Evolutionary conservation across 352 stramenopile species (phyloP).

Genomic region (Phytopythium sindhum): DNA sequence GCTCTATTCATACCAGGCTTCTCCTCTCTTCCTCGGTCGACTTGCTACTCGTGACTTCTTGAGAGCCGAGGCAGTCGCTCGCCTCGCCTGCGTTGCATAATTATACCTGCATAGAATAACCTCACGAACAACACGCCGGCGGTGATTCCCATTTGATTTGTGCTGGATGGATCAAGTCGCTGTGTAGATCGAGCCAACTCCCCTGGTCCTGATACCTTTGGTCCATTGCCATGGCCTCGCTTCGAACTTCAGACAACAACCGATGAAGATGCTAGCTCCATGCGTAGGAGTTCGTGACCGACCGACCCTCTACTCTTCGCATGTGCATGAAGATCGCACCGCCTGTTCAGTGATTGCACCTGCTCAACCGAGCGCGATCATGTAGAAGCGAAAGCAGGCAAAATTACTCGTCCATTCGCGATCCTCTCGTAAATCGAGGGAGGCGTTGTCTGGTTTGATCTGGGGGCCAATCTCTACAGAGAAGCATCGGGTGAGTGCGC

Average conservation of each 20-base stretch:
- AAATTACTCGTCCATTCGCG: neutral
- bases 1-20: neutral
- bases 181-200: too few species aligned
- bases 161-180: too few species aligned
- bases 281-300: too few species aligned
- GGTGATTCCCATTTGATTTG: neutral
- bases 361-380: too few species aligned
- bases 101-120: conserved; percentile 8
- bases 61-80: neutral
- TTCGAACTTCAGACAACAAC: too few species aligned
- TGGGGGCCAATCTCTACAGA: neutral
- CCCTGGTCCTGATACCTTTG: too few species aligned
- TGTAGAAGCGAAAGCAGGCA: neutral
- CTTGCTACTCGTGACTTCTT: neutral
- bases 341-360: neutral
- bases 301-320: too few species aligned
- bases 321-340: too few species aligned
- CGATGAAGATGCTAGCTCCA: too few species aligned
- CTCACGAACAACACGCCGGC: neutral
- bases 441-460: neutral
- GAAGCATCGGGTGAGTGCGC: conserved; percentile 8
- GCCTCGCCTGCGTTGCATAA: neutral
- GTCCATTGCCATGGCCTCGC: too few species aligned
- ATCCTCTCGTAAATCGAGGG: neutral
- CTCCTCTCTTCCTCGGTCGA: neutral